phyloP scores from a whole-genome alignment of 1,284 basidiomycete genomes.

The Cystobasidium sp. region DNA sequence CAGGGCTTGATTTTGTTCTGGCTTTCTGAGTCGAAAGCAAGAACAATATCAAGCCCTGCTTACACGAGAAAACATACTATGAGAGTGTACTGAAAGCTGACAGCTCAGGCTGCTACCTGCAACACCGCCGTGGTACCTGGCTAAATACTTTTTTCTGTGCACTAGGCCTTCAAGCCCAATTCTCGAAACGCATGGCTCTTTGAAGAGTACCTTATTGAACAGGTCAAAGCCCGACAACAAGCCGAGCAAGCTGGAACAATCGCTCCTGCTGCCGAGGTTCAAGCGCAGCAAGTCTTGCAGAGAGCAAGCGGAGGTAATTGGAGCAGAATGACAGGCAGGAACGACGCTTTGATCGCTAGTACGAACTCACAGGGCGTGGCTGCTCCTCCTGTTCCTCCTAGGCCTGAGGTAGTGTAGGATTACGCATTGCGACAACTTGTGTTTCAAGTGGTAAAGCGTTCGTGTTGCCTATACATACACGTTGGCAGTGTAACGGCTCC shows the following conservation, averaged over 20 bases:
- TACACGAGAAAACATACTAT: too few species aligned
- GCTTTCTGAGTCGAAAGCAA: not conserved
- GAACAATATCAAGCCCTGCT: too few species aligned
- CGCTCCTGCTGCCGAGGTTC: not conserved
- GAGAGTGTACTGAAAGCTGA: too few species aligned
- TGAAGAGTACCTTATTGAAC: conserved; percentile 49
- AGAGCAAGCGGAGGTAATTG: conserved; percentile 28
- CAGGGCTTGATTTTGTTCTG: not conserved
- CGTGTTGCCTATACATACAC: too few species aligned
- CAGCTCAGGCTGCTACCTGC: not conserved
- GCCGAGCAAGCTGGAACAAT: not conserved
- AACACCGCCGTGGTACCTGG: not conserved
- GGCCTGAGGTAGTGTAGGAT: conserved; percentile 1
- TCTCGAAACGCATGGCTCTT: conserved; percentile 45
- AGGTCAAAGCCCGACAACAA: conserved; percentile 30
- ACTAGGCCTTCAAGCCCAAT: conserved; percentile 45
- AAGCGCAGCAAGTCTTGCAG: conserved; percentile 29
- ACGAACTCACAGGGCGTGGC: conserved; percentile 13
- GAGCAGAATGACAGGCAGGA: conserved; percentile 25
- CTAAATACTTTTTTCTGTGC: not conserved
- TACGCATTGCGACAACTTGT: too few species aligned
- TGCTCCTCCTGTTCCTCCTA: conserved; percentile 22
- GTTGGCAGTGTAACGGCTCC: too few species aligned
- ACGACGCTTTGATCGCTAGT: conserved; percentile 12
- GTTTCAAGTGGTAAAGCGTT: too few species aligned